Evolutionary conservation across 148 eudicot species (phyloP).

Genomic region (Fagopyrum homotropicum): DNA sequence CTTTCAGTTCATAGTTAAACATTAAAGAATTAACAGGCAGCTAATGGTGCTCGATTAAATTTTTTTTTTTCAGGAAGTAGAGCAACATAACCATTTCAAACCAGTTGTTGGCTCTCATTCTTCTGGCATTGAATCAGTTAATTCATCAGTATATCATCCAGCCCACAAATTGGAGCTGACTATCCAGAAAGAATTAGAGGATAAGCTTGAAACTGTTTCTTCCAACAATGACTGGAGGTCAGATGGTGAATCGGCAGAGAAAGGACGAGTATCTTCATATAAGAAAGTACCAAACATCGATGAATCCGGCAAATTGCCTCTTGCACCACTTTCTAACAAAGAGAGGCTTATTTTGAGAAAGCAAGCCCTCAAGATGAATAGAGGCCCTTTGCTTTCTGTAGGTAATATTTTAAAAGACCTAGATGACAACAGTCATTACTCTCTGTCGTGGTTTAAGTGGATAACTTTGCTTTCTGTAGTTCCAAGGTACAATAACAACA

Average conservation of each 20-base stretch:
- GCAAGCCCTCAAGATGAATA: constrained; percentile 73
- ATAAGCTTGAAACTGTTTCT: constrained; percentile 19
- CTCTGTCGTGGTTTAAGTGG: not conserved
- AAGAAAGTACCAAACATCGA: constrained; percentile 14
- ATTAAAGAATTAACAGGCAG: constrained; percentile 1
- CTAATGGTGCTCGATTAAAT: not conserved
- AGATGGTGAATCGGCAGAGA: constrained; percentile 20
- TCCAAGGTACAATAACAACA: not conserved
- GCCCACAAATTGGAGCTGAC: constrained; percentile 15
- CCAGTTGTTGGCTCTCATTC: constrained; percentile 15
- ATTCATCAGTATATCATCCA: constrained; percentile 14
- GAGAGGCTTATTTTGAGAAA: constrained; percentile 85
- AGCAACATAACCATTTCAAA: not conserved
- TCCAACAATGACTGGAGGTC: constrained; percentile 12
- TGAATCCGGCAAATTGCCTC: constrained; percentile 18
- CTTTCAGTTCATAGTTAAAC: not conserved
- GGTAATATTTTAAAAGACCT: constrained; percentile 38
- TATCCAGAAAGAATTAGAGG: not conserved
- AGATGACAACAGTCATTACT: not conserved
- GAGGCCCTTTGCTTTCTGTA: constrained; percentile 70
- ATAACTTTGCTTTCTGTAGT: not conserved
- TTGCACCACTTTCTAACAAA: constrained; percentile 62
- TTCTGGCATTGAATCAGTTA: constrained; percentile 15
- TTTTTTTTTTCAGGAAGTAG: not conserved
- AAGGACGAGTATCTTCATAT: constrained; percentile 19